These are phyloP conservation scores for Lagenaria siceraria DNA, from an alignment of 306 rosid species.

Conservation along the genomic window DNA sequence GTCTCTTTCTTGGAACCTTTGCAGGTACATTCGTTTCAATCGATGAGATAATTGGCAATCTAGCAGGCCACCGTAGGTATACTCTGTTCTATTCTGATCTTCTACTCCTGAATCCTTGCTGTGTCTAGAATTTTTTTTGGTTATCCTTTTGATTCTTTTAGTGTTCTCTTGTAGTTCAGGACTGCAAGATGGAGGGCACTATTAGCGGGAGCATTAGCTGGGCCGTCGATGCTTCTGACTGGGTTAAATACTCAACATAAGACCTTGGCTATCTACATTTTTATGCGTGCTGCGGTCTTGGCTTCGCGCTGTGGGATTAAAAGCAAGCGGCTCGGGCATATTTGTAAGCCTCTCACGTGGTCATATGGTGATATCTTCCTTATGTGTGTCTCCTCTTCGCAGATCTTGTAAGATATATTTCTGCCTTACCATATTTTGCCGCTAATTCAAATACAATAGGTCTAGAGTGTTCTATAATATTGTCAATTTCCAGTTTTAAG, in stretches of 20 bases:
- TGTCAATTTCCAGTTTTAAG: not conserved
- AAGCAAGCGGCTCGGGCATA: conserved; percentile 68
- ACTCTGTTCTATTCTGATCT: conserved; percentile 22
- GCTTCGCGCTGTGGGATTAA: conserved; percentile 93
- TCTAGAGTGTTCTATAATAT: not conserved
- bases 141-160: conserved; percentile 16
- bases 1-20: conserved; percentile 81
- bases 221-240: conserved; percentile 82
- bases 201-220: conserved; percentile 88
- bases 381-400: conserved; percentile 91
- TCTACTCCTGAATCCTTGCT: not conserved
- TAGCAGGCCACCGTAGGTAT: conserved; percentile 88
- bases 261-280: conserved; percentile 84
- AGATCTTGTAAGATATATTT: conserved; percentile 59
- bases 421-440: not conserved
- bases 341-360: conserved; percentile 97
- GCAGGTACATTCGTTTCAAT: conserved; percentile 82
- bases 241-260: conserved; percentile 78
- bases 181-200: conserved; percentile 92
- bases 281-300: conserved; percentile 86
- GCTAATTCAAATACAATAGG: not conserved
- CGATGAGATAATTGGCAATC: conserved; percentile 60
- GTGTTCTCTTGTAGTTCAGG: conserved; percentile 45
- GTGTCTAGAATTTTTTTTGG: not conserved
- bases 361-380: conserved; percentile 90